Base-by-base conservation (phyloP, 2,329 filamentous ascomycete species). In the Trichoderma lentiforme region DNA sequence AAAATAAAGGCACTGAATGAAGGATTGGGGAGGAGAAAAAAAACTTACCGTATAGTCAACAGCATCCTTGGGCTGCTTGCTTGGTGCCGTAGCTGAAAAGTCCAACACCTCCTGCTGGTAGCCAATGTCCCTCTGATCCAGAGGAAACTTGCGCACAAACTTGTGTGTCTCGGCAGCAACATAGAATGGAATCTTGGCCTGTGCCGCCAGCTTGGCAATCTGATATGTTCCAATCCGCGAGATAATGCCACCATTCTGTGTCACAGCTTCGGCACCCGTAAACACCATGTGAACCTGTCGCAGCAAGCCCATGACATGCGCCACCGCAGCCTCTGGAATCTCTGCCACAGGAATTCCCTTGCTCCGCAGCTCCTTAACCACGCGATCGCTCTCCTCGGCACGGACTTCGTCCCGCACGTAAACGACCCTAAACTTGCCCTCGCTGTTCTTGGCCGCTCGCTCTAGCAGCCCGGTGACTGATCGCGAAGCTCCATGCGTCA, bases 151-250 rank as follows among this genome's bases (percentile, higher is more conserved):
- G 77, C 94, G 88, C 60, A 97, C 94, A 79, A 99, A 98, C 83
- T 99, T 99, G 85, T 99, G 96, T 77, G 93, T 97, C 84, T 99
- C 96, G 1, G 92, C 92, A 6, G 96, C 94, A 21, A 97, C 94
- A 78, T 97, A 97, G 76, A 98, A 93, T 0, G 92, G 92, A 74
- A 93, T 91, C 51, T 91, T 89, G 58, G 85, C 85, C 32, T 82
- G 80, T 77, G 91, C 91, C 6, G 95, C 94, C 67, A 98, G 84
- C 76, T 94, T 85, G 2, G 93, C 95, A 76, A 98, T 91, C 83
- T 97, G 94, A 76, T 93, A 95, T 3, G 88, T 90, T 67, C 95
- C 95, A 83, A 98, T 88, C 63, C 95, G 87, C 28, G 93, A 95
- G 76, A 99, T 93, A 76, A 98, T 92, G 47, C 95, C 95, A 64